Evolutionary conservation across 2,329 filamentous ascomycete genomes (phyloP), one percentile per base, ranked within the genome.

Genomic region (Herpotrichia juniperi): DNA sequence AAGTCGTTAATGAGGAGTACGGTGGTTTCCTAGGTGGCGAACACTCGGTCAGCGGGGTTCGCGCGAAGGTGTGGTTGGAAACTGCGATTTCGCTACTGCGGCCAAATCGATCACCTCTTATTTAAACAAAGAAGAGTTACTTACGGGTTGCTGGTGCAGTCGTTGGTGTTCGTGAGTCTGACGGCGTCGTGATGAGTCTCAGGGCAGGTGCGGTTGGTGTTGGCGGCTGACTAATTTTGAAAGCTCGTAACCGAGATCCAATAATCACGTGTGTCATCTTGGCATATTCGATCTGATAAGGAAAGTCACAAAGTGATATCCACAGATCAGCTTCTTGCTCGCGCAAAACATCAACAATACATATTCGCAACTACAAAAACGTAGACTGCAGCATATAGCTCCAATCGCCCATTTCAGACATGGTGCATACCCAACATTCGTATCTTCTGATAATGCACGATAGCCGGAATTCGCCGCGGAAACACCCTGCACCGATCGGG

Each of bases 81-180:
- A 42, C 14, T 11, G 28, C 19, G 37, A 16, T 30, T 30, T 30
- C 14, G 43, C 9, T 35, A 14, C 37, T 40, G 37, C 37, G 21
- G 25, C 3, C 14, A 21, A 40, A 24, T 40, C 19, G 14, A 40
- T 24, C 4, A 17, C 14, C 12, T 16, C 16, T 26, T 21, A 5
- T 46, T 8, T 10, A 17, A 5, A 17, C 8, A 31, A 25, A 17
- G 25, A 10, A 47, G 43, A 48, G 55, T 56, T 43, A 74, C 69
- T 65, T 69, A 73, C 71, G 68, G 62, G 56, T 64, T 66, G 65
- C 54, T 56, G 59, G 45, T 67, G 63, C 58, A 60, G 66, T 61
- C 62, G 69, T 63, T 51, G 62, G 61, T 63, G 62, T 53, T 66
- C 63, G 61, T 68, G 68, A 66, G 62, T 67, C 57, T 59, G 57